These are phyloP conservation scores for Heritiera littoralis DNA, from an alignment of 345 rosid genomes.

Conservation along the genomic window DNA sequence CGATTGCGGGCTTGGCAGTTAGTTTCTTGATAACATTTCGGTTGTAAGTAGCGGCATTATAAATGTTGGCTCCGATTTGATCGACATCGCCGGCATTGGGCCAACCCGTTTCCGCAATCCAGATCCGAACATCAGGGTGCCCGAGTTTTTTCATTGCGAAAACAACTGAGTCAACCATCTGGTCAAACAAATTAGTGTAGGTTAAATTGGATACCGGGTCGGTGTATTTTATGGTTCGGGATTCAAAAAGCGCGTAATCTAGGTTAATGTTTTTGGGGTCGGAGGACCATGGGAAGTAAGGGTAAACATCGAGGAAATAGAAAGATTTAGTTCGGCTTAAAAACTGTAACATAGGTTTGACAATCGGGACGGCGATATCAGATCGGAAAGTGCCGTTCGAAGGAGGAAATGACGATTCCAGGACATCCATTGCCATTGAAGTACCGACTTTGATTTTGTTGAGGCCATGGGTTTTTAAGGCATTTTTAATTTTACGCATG, in stretches of 20 bases:
- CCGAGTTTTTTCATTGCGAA: constrained; percentile 85
- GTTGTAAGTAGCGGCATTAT: constrained; percentile 89
- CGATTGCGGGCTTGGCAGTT: constrained; percentile 56
- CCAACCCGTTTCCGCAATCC: constrained; percentile 98
- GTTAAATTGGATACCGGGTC: constrained; percentile 68
- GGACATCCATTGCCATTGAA: constrained; percentile 65
- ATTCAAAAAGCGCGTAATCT: constrained; percentile 62
- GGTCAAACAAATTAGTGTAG: constrained; percentile 86
- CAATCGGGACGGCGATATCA: constrained; percentile 55
- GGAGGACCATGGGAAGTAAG: constrained; percentile 75
- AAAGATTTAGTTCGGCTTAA: constrained; percentile 87
- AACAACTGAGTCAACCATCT: constrained; percentile 74
- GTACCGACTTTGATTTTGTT: constrained; percentile 80
- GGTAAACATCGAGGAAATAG: constrained; percentile 76
- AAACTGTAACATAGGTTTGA: constrained; percentile 81
- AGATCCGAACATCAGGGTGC: constrained; percentile 66
- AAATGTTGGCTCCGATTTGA: constrained; percentile 81
- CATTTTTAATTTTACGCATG: constrained; percentile 64
- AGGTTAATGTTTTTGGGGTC: constrained; percentile 59
- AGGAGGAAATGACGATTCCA: constrained; percentile 75
- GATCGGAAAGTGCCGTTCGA: constrained; percentile 77
- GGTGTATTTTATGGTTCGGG: constrained; percentile 51
- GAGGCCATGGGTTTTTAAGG: constrained; percentile 45
- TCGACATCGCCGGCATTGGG: constrained; percentile 87
- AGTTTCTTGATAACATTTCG: constrained; percentile 68